Conservation (phyloP, 2,329 filamentous ascomycete genomes). For the Aspergillus arachidicola region DNA sequence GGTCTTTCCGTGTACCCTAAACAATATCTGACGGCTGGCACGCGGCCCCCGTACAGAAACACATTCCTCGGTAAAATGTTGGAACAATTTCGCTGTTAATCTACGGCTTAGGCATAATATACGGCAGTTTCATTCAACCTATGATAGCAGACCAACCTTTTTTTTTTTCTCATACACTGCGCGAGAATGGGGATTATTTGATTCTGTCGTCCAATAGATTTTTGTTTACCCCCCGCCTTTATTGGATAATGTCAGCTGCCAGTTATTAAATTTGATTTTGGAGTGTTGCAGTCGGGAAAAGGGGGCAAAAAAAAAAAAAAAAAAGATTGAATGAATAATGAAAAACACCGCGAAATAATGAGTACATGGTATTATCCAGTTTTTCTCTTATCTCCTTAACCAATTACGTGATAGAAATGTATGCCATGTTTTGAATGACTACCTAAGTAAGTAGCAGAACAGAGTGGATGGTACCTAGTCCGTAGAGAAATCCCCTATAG, state of each 20-base stretch:
- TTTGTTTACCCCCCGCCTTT: not conserved
- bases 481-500: not conserved
- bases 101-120: not conserved
- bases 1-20: not conserved
- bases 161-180: not conserved
- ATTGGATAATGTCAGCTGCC: not conserved
- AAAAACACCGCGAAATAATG: not conserved
- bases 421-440: not conserved
- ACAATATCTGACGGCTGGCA: not conserved
- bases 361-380: not conserved
- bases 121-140: not conserved
- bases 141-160: not conserved
- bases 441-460: not conserved
- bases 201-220: not conserved
- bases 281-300: not conserved
- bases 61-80: slow-evolving; percentile 3
- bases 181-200: not conserved
- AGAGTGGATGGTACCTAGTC: not conserved
- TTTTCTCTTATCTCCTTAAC: not conserved
- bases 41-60: not conserved
- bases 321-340: not conserved
- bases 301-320: not conserved
- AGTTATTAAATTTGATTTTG: not conserved
- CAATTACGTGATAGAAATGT: not conserved
- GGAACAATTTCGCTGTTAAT: slow-evolving; percentile 4